A percentile compares a stretch with the other conserved stretches of the same genome.
Evolutionary conservation across 2,329 filamentous ascomycete genomes (phyloP).

Genomic region (Curvularia verruculosa): DNA sequence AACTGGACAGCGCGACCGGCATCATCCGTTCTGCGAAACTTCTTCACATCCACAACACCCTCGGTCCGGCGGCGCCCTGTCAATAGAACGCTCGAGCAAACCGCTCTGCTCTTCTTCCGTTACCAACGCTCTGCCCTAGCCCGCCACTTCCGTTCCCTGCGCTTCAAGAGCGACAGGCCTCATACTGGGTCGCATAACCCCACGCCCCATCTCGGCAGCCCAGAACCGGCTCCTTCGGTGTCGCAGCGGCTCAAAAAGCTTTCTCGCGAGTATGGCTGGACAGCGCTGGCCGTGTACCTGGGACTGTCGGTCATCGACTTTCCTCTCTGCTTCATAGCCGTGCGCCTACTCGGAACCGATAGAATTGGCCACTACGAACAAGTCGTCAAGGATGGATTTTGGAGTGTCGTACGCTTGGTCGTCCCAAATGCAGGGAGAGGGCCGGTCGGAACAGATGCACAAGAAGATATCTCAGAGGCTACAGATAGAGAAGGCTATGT

Average conservation of each 20-base stretch:
- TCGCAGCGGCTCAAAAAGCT: slow-evolving; percentile 80
- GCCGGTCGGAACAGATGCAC: slow-evolving; percentile 53
- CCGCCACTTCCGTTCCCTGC: slow-evolving; percentile 42
- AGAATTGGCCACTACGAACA: slow-evolving; percentile 79
- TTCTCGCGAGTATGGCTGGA: slow-evolving; percentile 92
- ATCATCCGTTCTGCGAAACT: slow-evolving; percentile 29
- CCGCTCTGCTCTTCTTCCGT: slow-evolving; percentile 23
- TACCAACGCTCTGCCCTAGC: slow-evolving; percentile 27
- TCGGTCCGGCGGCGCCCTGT: slow-evolving; percentile 19
- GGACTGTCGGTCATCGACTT: slow-evolving; percentile 85
- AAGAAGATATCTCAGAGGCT: slow-evolving; percentile 39
- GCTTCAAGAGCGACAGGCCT: slow-evolving; percentile 46
- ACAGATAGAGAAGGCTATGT: slow-evolving; percentile 39
- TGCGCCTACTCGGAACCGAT: slow-evolving; percentile 82
- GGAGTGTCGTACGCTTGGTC: slow-evolving; percentile 65
- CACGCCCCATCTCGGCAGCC: slow-evolving; percentile 49
- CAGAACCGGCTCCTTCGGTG: slow-evolving; percentile 58
- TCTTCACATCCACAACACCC: slow-evolving; percentile 34
- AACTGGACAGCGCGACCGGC: slow-evolving; percentile 23
- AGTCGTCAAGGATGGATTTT: slow-evolving; percentile 65
- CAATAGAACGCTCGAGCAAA: slow-evolving; percentile 21
- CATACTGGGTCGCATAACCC: slow-evolving; percentile 43
- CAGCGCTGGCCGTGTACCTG: slow-evolving; percentile 89
- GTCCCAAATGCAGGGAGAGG: slow-evolving; percentile 62
- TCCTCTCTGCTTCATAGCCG: slow-evolving; percentile 91